phyloP scores from a whole-genome alignment of 2,329 filamentous ascomycete species.

The Sporothrix brasiliensis region DNA sequence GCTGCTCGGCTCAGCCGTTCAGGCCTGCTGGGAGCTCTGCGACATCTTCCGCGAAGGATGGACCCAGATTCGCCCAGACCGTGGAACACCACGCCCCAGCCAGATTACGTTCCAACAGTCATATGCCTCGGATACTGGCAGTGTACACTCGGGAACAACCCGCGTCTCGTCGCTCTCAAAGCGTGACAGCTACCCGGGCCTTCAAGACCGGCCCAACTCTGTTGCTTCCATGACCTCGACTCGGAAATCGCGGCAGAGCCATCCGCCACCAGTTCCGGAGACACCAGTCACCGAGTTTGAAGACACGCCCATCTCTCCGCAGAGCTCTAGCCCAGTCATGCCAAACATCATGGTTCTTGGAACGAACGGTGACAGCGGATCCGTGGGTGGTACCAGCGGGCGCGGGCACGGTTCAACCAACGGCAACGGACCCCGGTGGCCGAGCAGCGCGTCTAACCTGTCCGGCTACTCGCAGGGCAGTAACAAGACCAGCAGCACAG shows the following conservation, averaged over 20 bases:
- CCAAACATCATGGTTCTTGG: conserved; percentile 89
- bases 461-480: conserved; percentile 77
- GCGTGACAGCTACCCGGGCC: conserved; percentile 56
- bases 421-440: conserved; percentile 62
- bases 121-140: conserved; percentile 46
- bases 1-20: conserved; percentile 80
- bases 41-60: conserved; percentile 91
- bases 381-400: conserved; percentile 38
- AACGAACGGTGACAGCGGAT: conserved; percentile 57
- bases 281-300: conserved; percentile 96
- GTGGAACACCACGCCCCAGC: conserved; percentile 79
- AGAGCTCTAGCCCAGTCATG: conserved; percentile 72
- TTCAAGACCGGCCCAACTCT: conserved; percentile 43
- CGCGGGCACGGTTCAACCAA: conserved; percentile 4
- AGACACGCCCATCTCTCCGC: conserved; percentile 80
- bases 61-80: conserved; percentile 83
- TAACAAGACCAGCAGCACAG: conserved; percentile 68
- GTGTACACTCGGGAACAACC: conserved; percentile 37
- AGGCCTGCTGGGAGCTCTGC: conserved; percentile 92
- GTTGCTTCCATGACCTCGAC: conserved; percentile 31
- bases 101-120: conserved; percentile 71
- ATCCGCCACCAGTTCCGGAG: conserved; percentile 67
- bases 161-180: conserved; percentile 57
- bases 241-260: conserved; percentile 47
- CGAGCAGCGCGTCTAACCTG: conserved; percentile 75